These are phyloP conservation scores for Inga laurina DNA, from an alignment of 306 rosid genomes.

Conservation along the genomic window DNA sequence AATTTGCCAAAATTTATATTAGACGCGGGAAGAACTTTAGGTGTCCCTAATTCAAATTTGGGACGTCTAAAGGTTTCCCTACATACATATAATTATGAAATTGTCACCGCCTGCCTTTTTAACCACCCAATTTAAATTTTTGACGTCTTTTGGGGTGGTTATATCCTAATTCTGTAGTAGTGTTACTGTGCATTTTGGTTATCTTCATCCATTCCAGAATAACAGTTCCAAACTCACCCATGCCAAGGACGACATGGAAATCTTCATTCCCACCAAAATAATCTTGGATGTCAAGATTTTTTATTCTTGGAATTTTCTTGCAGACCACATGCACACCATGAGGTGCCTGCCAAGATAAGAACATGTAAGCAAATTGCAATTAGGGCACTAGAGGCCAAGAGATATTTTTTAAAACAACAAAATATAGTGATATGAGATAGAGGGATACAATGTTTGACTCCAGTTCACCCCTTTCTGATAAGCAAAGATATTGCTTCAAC, in stretches of 20 bases:
- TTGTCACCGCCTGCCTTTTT: no score
- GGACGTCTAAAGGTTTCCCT: no score
- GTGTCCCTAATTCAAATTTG: no score
- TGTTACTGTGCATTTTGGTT: background rate
- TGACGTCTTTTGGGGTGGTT: no score
- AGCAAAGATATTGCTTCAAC: constrained; percentile 85
- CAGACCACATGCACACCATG: constrained; percentile 89
- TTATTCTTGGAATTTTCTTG: constrained; percentile 85
- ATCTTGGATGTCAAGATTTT: constrained; percentile 95
- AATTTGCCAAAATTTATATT: no score
- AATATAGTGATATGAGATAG: constrained; percentile 48
- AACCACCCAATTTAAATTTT: no score
- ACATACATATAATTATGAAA: no score
- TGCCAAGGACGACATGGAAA: background rate
- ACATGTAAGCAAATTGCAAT: background rate
- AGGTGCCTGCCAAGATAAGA: constrained; percentile 67
- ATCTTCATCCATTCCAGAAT: background rate
- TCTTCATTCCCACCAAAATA: constrained; percentile 31
- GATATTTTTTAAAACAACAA: background rate
- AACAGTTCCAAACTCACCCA: background rate
- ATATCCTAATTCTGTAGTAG: no score
- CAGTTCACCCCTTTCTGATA: constrained; percentile 84
- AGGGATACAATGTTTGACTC: constrained; percentile 95
- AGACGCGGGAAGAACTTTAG: no score
- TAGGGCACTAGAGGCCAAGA: constrained; percentile 3